Conservation (phyloP, 2,329 filamentous ascomycete species). For the Didymella sp. region DNA sequence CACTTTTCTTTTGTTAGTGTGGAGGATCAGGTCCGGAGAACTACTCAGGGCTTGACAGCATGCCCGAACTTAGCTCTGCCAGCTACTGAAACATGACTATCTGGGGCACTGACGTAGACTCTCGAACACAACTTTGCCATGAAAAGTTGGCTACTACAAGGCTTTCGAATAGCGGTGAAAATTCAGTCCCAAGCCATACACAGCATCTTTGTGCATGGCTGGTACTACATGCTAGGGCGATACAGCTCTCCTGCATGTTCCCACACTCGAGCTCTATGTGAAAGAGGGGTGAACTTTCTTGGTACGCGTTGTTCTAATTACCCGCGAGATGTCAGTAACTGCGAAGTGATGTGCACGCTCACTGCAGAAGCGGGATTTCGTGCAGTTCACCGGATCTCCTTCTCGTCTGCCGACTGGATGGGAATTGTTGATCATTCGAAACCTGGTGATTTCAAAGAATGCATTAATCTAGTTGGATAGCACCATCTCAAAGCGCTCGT, state of each 20-base stretch:
- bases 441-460: neutral
- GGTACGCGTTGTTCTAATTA: neutral
- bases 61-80: conserved; percentile 4
- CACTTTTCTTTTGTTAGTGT: neutral
- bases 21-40: neutral
- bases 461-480: neutral
- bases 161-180: conserved; percentile 2
- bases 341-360: neutral
- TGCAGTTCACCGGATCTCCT: conserved; percentile 11
- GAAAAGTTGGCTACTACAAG: neutral
- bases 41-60: neutral
- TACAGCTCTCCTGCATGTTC: neutral
- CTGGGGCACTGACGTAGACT: neutral
- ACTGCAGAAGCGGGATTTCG: conserved; percentile 1
- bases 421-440: neutral
- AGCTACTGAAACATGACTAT: neutral
- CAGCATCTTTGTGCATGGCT: neutral
- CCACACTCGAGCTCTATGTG: neutral
- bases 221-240: conserved; percentile 3
- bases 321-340: neutral
- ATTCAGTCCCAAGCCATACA: neutral
- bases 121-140: neutral
- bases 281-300: neutral
- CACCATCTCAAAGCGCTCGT: conserved; percentile 1
- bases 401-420: neutral